Evolutionary conservation across 306 rosid genomes (phyloP), one percentile per base, ranked within the genome.

Genomic region (Dryas octopetala): DNA sequence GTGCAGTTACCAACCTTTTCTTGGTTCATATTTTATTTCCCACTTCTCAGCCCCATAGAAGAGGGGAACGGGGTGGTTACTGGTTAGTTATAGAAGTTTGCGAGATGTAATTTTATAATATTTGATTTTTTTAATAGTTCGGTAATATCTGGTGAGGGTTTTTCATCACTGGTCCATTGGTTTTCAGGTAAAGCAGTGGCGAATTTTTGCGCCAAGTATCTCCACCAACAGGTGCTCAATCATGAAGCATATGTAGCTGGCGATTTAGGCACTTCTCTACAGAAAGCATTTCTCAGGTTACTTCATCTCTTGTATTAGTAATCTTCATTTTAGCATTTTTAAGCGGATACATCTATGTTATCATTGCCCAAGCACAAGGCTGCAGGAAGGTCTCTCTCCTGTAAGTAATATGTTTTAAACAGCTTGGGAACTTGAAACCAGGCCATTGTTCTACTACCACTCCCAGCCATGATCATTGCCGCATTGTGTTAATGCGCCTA

Each of bases 101-200:
- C 51, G 28, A 46, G 55, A 43, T 73, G 19, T n/a, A 58, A 13
- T 75, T 40, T 32, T 13, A 14, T 47, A 46, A 19, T 66, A 11
- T 17, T 64, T 16, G 11, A 66, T 6, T 5, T 48, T 45, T 46
- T 3, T 50, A 72, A 48, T 48, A 62, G 15, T 44, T 67, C 54
- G 61, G 64, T 65, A 75, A 50, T 75, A 45, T 65, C 68, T 53
- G 74, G 48, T 32, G 54, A 62, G 41, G 54, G 4, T 51, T 68
- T 63, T 8, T 76, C 45, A 79, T 82, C 72, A 73, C 49, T 60
- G 68, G 74, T 78, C 51, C 48, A 16, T 55, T 52, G 60, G 54
- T 80, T 77, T 87, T 62, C 88, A 95, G 99, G 99, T 76, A 91
- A 95, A 84, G 99, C 90, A 12, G 99, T 95, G 83, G 84, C 99